Evolutionary conservation across 805 yeast genomes (phyloP).

Genomic region (Naumovozyma castellii): DNA sequence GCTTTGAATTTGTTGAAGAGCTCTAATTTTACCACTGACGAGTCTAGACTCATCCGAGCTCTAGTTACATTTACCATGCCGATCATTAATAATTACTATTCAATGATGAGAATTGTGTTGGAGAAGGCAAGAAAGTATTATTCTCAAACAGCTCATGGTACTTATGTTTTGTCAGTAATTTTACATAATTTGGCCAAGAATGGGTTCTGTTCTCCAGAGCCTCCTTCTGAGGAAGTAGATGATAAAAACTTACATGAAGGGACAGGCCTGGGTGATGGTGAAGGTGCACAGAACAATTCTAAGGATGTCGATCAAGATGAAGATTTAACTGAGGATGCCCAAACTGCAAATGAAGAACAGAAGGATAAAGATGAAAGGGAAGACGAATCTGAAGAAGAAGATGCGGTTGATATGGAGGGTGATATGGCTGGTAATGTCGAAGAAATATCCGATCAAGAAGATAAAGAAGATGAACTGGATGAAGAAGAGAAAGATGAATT

Average conservation of each 20-base stretch:
- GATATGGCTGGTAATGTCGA: conserved; percentile 94
- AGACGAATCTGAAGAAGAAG: conserved; percentile 43
- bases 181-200: conserved; percentile 56
- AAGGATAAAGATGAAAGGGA: conserved; percentile 49
- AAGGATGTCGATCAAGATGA: conserved; percentile 88
- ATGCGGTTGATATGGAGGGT: conserved; percentile 90
- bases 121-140: conserved; percentile 41
- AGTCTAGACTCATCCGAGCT: conserved; percentile 37
- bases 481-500: conserved; percentile 61
- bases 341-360: conserved; percentile 63
- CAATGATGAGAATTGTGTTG: conserved; percentile 38
- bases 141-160: conserved; percentile 46
- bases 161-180: conserved; percentile 46
- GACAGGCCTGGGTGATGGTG: conserved; percentile 88
- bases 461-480: conserved; percentile 40
- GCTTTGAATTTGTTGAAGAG: conserved; percentile 31
- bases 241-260: conserved; percentile 73
- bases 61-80: conserved; percentile 52
- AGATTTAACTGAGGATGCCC: conserved; percentile 71
- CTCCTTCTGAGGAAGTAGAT: conserved; percentile 50
- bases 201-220: conserved; percentile 91
- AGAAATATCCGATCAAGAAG: conserved; percentile 62
- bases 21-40: conserved; percentile 31
- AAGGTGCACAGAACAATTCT: conserved; percentile 71
- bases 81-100: conserved; percentile 48